Conservation (phyloP, 83 land plant species). For the Thuja plicata region DNA sequence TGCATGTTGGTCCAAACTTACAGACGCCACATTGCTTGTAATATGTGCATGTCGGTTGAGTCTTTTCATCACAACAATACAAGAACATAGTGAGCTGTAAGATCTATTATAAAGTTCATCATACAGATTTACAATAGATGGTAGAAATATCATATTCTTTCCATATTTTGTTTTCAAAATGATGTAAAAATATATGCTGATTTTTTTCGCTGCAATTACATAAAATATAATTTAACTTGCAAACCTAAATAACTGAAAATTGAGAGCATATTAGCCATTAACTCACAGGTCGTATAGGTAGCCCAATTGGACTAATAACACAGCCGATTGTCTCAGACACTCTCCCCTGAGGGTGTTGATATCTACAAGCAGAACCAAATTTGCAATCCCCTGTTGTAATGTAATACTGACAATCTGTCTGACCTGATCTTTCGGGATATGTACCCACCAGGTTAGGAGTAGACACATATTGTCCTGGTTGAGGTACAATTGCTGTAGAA, state of each 20-base stretch:
- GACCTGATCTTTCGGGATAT: conserved; percentile 7
- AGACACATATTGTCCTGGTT: background rate
- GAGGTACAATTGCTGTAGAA: background rate
- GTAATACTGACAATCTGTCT: conserved; percentile 14
- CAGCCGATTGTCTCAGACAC: conserved; percentile 2
- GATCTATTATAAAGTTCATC: background rate
- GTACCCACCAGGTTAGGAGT: background rate
- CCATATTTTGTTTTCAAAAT: background rate
- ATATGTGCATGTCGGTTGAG: conserved; percentile 39
- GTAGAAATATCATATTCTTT: background rate
- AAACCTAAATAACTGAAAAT: background rate
- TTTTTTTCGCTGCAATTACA: background rate
- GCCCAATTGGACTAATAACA: conserved; percentile 12
- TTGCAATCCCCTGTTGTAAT: conserved; percentile 9
- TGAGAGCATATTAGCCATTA: background rate
- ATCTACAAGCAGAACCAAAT: conserved; percentile 13
- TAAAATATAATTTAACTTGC: background rate
- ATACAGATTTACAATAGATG: background rate
- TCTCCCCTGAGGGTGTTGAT: conserved; percentile 7
- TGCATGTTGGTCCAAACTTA: conserved; percentile 57
- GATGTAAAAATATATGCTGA: background rate
- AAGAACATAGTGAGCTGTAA: background rate
- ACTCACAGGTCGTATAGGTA: conserved; percentile 15
- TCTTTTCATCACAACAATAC: conserved; percentile 18
- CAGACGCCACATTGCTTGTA: conserved; percentile 36